Percentiles rank a stretch among this genome's conserved stretches.
Evolutionary conservation across 257 asterid species (phyloP).

Genomic region (Scutellaria galericulata): DNA sequence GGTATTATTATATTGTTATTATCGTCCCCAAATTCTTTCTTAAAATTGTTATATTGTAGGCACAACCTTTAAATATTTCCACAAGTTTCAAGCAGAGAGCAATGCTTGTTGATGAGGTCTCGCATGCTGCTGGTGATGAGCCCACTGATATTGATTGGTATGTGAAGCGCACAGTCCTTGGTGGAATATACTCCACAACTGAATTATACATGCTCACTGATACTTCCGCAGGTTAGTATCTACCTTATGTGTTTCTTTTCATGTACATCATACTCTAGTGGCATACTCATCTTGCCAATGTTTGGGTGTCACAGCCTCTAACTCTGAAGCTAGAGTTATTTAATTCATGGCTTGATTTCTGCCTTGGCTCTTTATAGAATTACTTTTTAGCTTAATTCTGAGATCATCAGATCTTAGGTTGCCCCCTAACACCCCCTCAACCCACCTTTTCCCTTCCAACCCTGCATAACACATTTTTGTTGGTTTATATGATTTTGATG

Average conservation of each 20-base stretch:
- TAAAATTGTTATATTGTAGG: slow-evolving; percentile 48
- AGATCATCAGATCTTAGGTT: background rate
- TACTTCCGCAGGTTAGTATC: slow-evolving; percentile 74
- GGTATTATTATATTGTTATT: background rate
- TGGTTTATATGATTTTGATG: slow-evolving; percentile 16
- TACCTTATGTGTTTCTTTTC: background rate
- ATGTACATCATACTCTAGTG: background rate
- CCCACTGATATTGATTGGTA: slow-evolving; percentile 79
- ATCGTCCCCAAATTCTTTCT: background rate
- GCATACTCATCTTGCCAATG: slow-evolving; percentile 10
- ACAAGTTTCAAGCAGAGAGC: slow-evolving; percentile 94
- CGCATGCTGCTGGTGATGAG: slow-evolving; percentile 89
- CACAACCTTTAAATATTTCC: slow-evolving; percentile 75
- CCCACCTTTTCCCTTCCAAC: slow-evolving; percentile 13
- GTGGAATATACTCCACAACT: slow-evolving; percentile 84
- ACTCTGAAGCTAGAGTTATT: background rate
- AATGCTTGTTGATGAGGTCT: slow-evolving; percentile 90
- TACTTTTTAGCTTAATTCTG: background rate
- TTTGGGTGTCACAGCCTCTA: background rate
- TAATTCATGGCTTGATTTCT: background rate
- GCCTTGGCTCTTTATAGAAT: background rate
- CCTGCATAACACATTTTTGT: background rate
- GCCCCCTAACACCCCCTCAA: background rate
- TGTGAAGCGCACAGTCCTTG: slow-evolving; percentile 81
- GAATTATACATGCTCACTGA: slow-evolving; percentile 94